These are phyloP conservation scores for Globisporangium nunn DNA, from an alignment of 352 stramenopile genomes.

Conservation along the genomic window DNA sequence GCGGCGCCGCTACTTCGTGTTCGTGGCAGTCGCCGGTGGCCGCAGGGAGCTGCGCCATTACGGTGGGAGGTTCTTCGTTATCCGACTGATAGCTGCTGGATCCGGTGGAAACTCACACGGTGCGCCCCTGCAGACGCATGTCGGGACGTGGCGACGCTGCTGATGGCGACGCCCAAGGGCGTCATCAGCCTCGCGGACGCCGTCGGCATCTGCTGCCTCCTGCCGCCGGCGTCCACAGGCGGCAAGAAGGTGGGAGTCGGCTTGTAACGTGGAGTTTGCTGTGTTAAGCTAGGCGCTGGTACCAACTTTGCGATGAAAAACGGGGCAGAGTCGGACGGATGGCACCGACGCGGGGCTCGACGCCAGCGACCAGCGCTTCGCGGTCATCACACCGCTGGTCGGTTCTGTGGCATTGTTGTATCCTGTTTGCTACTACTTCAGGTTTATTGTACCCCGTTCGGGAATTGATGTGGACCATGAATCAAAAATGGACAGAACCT, in stretches of 20 bases:
- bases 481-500: conserved; percentile 31
- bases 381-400: conserved; percentile 62
- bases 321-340: conserved; percentile 43
- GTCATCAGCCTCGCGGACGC: conserved; percentile 65
- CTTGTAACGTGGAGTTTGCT: too few relatives aligned
- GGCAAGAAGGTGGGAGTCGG: conserved; percentile 23
- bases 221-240: conserved; percentile 18
- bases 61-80: conserved; percentile 13
- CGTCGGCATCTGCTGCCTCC: conserved; percentile 74
- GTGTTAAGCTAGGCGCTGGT: neutral
- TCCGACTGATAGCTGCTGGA: too few relatives aligned
- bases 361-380: conserved; percentile 70
- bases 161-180: conserved; percentile 65
- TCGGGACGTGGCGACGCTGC: conserved; percentile 49
- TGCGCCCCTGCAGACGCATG: conserved; percentile 26
- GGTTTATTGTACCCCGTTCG: too few relatives aligned
- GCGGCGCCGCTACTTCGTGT: conserved; percentile 73
- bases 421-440: conserved; percentile 1
- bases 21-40: conserved; percentile 54
- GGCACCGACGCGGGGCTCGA: conserved; percentile 42
- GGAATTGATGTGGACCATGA: too few relatives aligned
- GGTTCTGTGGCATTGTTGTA: neutral
- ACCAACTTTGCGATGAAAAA: neutral
- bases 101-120: too few relatives aligned
- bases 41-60: conserved; percentile 78